Conservation (phyloP, 257 asterid species). For the Cinchona pubescens region DNA sequence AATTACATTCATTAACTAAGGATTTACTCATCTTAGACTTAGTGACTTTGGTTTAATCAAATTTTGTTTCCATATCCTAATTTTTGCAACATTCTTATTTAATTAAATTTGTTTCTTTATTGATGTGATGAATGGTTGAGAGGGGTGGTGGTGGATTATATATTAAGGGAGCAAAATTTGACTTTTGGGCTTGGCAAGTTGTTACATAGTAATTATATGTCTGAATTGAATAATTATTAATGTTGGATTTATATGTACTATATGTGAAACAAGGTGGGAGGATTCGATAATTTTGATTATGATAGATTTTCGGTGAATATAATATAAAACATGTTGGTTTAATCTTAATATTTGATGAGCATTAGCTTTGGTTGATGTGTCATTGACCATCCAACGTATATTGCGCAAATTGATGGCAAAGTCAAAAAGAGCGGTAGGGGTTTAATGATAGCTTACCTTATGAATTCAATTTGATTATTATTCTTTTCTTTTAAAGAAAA, state of each 20-base stretch:
- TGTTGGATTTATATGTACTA: too few species aligned
- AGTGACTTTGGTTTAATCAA: not conserved
- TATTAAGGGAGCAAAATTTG: slow-evolving; percentile 9
- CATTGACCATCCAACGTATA: slow-evolving; percentile 16
- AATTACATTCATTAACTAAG: too few species aligned
- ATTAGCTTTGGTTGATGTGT: slow-evolving; percentile 3
- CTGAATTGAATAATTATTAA: slow-evolving; percentile 1
- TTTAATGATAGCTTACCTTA: slow-evolving; percentile 14
- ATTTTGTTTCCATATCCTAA: not conserved
- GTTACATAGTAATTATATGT: not conserved
- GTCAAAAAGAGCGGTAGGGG: slow-evolving; percentile 20
- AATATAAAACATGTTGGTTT: too few species aligned
- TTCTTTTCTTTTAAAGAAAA: too few species aligned
- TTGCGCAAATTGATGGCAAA: slow-evolving; percentile 18
- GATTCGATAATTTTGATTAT: too few species aligned
- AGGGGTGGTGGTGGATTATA: not conserved
- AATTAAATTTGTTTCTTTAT: not conserved
- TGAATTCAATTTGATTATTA: too few species aligned
- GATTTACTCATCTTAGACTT: too few species aligned
- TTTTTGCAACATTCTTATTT: not conserved
- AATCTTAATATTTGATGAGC: too few species aligned
- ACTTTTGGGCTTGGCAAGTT: slow-evolving; percentile 13
- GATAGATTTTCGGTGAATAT: too few species aligned
- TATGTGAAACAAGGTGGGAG: too few species aligned
- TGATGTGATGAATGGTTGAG: not conserved